Evolutionary conservation across 2,329 filamentous ascomycete species (phyloP).

Genomic region (Westerdykella sp.): DNA sequence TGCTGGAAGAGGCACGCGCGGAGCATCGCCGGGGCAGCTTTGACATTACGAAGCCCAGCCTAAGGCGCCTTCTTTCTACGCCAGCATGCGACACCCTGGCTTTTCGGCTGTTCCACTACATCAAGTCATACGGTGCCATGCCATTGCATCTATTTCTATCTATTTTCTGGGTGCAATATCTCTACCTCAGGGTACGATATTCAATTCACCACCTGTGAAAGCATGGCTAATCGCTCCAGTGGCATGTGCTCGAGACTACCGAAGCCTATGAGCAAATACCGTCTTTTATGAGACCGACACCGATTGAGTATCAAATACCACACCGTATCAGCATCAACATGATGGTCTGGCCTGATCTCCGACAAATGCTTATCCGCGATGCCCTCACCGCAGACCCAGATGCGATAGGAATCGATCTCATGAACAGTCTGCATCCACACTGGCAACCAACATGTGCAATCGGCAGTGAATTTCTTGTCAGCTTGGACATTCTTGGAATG

Average conservation of each 20-base stretch:
- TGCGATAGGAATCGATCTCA: neutral
- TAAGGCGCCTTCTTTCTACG: neutral
- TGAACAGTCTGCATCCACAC: neutral
- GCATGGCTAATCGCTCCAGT: neutral
- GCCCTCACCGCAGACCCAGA: neutral
- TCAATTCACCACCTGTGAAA: neutral
- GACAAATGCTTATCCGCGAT: neutral
- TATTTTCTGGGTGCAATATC: constrained; percentile 1
- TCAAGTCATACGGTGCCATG: neutral
- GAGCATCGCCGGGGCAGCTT: neutral
- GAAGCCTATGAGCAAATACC: neutral
- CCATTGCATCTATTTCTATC: neutral
- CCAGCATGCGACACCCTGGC: neutral
- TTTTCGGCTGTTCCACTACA: neutral
- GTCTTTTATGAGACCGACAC: neutral
- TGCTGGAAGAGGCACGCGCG: neutral
- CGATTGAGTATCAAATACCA: neutral
- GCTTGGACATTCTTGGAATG: neutral
- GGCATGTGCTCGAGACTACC: neutral
- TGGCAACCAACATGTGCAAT: neutral
- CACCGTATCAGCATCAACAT: neutral
- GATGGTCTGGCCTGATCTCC: neutral
- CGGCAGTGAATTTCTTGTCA: neutral
- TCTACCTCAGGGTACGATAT: neutral
- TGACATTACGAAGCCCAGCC: neutral